phyloP scores from a whole-genome alignment of 371 early-diverging fungal genomes.

The Choanephora cucurbitarum region DNA sequence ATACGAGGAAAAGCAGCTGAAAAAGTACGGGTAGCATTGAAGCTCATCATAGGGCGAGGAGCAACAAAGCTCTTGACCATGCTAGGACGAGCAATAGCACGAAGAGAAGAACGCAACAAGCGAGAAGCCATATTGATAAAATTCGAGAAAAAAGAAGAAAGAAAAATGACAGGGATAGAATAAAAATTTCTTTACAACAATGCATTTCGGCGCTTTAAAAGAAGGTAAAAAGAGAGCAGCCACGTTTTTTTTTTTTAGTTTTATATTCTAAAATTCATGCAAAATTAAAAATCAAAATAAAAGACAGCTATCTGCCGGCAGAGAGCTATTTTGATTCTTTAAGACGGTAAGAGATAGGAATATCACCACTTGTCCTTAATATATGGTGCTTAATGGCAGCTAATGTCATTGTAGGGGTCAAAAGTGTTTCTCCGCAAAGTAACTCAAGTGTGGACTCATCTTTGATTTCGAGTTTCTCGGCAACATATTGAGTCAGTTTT shows the following conservation, averaged over 20 bases:
- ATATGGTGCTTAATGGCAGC: constrained; percentile 81
- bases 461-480: constrained; percentile 63
- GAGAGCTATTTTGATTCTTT: constrained; percentile 20
- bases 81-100: constrained; percentile 36
- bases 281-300: constrained; percentile 3
- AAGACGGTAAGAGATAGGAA: constrained; percentile 67
- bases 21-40: constrained; percentile 31
- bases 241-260: neutral
- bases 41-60: constrained; percentile 23
- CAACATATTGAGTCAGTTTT: constrained; percentile 81
- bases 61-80: constrained; percentile 19
- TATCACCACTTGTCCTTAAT: constrained; percentile 84
- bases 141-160: neutral
- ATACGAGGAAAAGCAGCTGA: constrained; percentile 31
- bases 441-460: constrained; percentile 61
- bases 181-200: neutral
- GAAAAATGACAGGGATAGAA: constrained; percentile 19
- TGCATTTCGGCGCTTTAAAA: neutral
- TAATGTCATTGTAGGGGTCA: constrained; percentile 77
- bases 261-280: neutral
- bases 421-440: constrained; percentile 72
- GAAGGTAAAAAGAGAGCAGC: neutral
- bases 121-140: constrained; percentile 36
- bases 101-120: constrained; percentile 42
- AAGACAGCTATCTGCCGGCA: constrained; percentile 19